Conservation (phyloP, 306 rosid genomes). For the Mucuna pruriens region DNA sequence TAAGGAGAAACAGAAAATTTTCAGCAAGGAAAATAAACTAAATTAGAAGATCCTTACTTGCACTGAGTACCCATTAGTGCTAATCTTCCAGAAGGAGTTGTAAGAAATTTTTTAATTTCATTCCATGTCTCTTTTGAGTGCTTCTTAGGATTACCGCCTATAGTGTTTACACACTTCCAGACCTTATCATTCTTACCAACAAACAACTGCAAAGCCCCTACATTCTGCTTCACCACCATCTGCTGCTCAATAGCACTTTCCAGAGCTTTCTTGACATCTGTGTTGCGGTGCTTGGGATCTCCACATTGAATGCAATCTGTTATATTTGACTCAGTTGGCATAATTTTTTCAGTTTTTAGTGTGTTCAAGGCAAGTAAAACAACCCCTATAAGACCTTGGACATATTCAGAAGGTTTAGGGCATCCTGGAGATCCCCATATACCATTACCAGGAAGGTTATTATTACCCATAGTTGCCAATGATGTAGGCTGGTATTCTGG, state of each 20-base stretch:
- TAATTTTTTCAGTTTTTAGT: slow-evolving; percentile 69
- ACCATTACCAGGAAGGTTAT: slow-evolving; percentile 55
- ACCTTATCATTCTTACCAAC: slow-evolving; percentile 76
- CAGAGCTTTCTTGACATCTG: slow-evolving; percentile 84
- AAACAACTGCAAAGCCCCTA: slow-evolving; percentile 72
- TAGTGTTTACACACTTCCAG: slow-evolving; percentile 78
- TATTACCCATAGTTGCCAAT: slow-evolving; percentile 41
- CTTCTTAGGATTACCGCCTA: slow-evolving; percentile 63
- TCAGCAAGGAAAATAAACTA: slow-evolving; percentile 31
- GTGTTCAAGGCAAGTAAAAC: slow-evolving; percentile 79
- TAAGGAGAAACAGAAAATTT: slow-evolving; percentile 9
- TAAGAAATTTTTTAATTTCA: slow-evolving; percentile 55
- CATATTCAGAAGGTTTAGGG: slow-evolving; percentile 73
- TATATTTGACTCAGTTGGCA: slow-evolving; percentile 84
- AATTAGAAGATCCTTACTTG: slow-evolving; percentile 58
- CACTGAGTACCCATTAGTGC: slow-evolving; percentile 71
- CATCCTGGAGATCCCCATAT: slow-evolving; percentile 74
- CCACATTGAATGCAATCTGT: slow-evolving; percentile 79
- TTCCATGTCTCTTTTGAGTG: slow-evolving; percentile 68
- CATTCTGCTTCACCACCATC: slow-evolving; percentile 77
- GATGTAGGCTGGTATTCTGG: slow-evolving; percentile 50
- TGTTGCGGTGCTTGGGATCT: slow-evolving; percentile 73
- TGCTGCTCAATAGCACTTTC: slow-evolving; percentile 74
- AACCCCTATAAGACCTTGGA: slow-evolving; percentile 86
- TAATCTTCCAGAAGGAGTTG: slow-evolving; percentile 66